Evolutionary conservation across 2,329 filamentous ascomycete genomes (phyloP), one percentile per base, ranked within the genome.

Genomic region (Neurospora sp.): DNA sequence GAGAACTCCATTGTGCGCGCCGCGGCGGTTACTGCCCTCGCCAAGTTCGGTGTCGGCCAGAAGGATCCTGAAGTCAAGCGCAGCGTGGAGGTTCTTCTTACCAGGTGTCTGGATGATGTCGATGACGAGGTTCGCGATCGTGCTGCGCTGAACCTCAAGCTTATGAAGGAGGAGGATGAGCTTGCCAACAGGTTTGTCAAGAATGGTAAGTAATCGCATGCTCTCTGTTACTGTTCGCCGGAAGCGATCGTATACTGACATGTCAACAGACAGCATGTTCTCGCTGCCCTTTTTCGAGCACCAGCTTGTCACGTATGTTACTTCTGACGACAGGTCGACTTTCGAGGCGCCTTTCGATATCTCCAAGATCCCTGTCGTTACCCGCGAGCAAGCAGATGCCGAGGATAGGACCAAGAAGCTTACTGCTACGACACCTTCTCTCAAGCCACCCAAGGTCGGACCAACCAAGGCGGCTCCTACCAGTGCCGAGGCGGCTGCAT

Each of bases 381-480:
- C 93, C 23, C 90, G 96, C 71, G 96, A 98, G 80, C 93, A 99
- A 83, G 95, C 95, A 72, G 91, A 97, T 76, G 96, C 96, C 12
- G 95, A 97, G 80, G 96, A 98, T 81, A 89, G 95, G 75, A 97
- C 92, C 37, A 97, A 97, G 89, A 98, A 98, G 85, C 91, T 98
- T 76, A 97, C 93, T 2, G 92, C 92, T 19, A 92, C 93, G 17
- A 93, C 94, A 1, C 94, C 95, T 10, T 97, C 93, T 2, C 89
- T 98, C 83, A 98, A 98, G 82, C 92, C 95, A 38, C 94, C 95
- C 71, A 93, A 93, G 78, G 84, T 92, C 38, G 91, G 91, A 37
- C 89, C 93, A 33, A 84, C 88, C 70, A 97, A 96, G 83, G 81
- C 89, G 72, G 84, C 90, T 66, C 80, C 88, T 52, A 87, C 86